Conservation (phyloP, 1,139 yeast genomes). For the Hyphopichia buzzinii region DNA sequence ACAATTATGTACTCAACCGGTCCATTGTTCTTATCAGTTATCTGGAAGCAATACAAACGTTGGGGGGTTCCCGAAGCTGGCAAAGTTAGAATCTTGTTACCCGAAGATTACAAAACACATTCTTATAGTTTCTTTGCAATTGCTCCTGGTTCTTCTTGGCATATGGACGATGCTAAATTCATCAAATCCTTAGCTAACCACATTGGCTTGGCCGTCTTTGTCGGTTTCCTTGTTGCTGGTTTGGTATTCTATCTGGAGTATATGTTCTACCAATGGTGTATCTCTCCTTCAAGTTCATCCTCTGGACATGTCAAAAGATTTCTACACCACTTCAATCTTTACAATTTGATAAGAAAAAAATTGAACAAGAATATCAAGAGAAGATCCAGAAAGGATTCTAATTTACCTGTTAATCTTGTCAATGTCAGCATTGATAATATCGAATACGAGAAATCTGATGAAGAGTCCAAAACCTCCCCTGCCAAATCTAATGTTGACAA, state of each 20-base stretch:
- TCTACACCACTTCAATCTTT: conserved; percentile 9
- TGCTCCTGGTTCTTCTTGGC: conserved; percentile 86
- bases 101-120: conserved; percentile 64
- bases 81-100: conserved; percentile 65
- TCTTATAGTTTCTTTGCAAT: conserved; percentile 65
- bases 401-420: conserved; percentile 41
- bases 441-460: conserved; percentile 22
- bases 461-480: background rate
- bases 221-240: conserved; percentile 62
- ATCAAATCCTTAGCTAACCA: conserved; percentile 71
- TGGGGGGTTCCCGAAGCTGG: conserved; percentile 69
- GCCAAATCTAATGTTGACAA: background rate
- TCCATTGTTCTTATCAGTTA: conserved; percentile 78
- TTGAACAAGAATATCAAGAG: conserved; percentile 24
- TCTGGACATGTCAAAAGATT: conserved; percentile 19
- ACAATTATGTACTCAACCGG: conserved; percentile 96
- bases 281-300: conserved; percentile 16
- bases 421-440: background rate
- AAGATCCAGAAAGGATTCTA: conserved; percentile 56
- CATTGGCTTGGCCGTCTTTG: conserved; percentile 63
- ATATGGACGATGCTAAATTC: conserved; percentile 76
- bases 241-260: conserved; percentile 61
- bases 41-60: conserved; percentile 85
- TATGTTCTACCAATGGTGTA: conserved; percentile 50
- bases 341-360: conserved; percentile 10